Evolutionary conservation across 768 basidiomycete species (phyloP).

Genomic region (Suillus plorans): DNA sequence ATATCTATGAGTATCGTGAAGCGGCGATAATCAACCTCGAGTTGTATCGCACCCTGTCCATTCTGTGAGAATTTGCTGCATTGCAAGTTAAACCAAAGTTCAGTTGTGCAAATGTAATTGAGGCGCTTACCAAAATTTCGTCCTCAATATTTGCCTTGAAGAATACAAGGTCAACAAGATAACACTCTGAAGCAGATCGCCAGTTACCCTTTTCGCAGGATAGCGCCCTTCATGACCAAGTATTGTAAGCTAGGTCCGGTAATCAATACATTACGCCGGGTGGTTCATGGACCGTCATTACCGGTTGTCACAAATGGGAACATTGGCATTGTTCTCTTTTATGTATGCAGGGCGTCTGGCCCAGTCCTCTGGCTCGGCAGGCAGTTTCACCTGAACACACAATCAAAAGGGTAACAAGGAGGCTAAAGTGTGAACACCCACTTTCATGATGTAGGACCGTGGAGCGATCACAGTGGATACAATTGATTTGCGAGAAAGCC

Average conservation of each 20-base stretch:
- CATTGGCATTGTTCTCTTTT: slow-evolving; percentile 70
- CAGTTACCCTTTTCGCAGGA: slow-evolving; percentile 80
- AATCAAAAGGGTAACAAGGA: neutral
- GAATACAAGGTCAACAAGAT: slow-evolving; percentile 17
- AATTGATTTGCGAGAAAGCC: slow-evolving; percentile 69
- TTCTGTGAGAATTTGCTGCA: slow-evolving; percentile 71
- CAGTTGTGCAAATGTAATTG: slow-evolving; percentile 2
- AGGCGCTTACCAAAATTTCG: slow-evolving; percentile 70
- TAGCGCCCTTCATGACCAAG: slow-evolving; percentile 83
- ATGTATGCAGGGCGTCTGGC: slow-evolving; percentile 86
- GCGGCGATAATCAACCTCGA: slow-evolving; percentile 7
- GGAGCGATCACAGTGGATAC: slow-evolving; percentile 85
- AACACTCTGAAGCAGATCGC: neutral
- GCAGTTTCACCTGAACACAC: slow-evolving; percentile 70
- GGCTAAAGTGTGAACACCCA: slow-evolving; percentile 25
- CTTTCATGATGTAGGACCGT: slow-evolving; percentile 86
- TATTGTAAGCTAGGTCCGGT: slow-evolving; percentile 68
- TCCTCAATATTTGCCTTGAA: slow-evolving; percentile 72
- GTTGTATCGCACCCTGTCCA: slow-evolving; percentile 40
- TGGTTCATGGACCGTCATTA: slow-evolving; percentile 23
- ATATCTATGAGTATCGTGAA: slow-evolving; percentile 11
- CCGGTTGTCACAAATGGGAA: slow-evolving; percentile 84
- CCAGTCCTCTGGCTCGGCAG: slow-evolving; percentile 84
- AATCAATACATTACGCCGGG: slow-evolving; percentile 4
- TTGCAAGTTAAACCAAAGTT: slow-evolving; percentile 12